A percentile compares a stretch with the other conserved stretches of the same genome.
These are phyloP conservation scores for Coccomyxa sp. DNA, from an alignment of 139 green algal species.

Conservation along the genomic window DNA sequence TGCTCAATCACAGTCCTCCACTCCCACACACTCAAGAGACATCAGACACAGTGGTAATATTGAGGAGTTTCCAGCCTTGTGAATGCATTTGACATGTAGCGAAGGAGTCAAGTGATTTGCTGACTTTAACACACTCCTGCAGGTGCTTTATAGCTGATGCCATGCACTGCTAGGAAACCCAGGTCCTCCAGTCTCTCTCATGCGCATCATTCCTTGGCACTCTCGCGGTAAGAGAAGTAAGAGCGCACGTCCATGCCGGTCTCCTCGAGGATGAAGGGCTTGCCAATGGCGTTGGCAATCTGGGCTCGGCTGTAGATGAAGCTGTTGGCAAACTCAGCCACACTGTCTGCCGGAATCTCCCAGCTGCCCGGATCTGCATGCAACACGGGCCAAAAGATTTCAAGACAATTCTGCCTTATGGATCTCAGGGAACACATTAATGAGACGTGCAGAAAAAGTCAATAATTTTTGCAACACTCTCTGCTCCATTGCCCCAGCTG, in stretches of 20 bases:
- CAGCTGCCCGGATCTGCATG: conserved; percentile 25
- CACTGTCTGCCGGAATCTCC: background rate
- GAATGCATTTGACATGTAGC: background rate
- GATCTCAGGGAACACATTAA: background rate
- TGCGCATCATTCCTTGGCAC: background rate
- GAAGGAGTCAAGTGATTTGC: background rate
- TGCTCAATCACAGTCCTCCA: too few species aligned
- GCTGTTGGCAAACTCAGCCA: conserved; percentile 8
- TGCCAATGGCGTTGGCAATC: conserved; percentile 17
- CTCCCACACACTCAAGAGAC: background rate
- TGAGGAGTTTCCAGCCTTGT: background rate
- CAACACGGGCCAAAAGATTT: background rate
- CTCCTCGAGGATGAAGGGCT: conserved; percentile 47
- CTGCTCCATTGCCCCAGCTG: background rate
- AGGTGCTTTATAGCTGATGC: background rate
- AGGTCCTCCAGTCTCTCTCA: too few species aligned
- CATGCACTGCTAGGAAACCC: too few species aligned
- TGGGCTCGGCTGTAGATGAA: conserved; percentile 19
- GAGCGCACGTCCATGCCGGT: conserved; percentile 19
- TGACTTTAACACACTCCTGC: background rate
- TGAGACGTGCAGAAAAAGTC: background rate
- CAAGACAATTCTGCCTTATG: background rate
- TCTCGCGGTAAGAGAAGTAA: background rate
- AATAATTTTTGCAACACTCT: background rate
- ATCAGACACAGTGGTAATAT: background rate